These are phyloP conservation scores for Boletus rubescentipes DNA, from an alignment of 768 basidiomycete species.

Conservation along the genomic window DNA sequence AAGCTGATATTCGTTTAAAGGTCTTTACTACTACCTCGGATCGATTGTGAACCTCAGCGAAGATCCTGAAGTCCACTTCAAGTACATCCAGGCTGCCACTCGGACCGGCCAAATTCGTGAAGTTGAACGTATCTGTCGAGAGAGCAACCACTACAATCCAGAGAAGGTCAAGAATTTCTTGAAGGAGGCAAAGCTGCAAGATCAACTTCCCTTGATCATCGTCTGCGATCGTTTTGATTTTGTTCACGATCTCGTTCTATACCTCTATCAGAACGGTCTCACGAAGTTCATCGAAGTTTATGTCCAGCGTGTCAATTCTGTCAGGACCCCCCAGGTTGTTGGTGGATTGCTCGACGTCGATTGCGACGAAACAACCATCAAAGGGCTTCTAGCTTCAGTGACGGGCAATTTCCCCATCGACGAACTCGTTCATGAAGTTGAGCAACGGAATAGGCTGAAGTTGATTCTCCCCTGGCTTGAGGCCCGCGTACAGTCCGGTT, in stretches of 20 bases:
- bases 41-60: slow-evolving; percentile 96
- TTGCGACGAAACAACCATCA: slow-evolving; percentile 95
- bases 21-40: slow-evolving; percentile 97
- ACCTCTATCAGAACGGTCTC: slow-evolving; percentile 96
- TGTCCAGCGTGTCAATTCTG: slow-evolving; percentile 96
- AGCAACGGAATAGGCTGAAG: slow-evolving; percentile 93
- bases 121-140: slow-evolving; percentile 97
- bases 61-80: slow-evolving; percentile 98
- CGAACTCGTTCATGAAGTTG: slow-evolving; percentile 96
- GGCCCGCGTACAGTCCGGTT: slow-evolving; percentile 88
- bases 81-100: slow-evolving; percentile 98
- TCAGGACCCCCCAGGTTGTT: slow-evolving; percentile 94
- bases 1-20: slow-evolving; percentile 33
- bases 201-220: slow-evolving; percentile 98
- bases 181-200: slow-evolving; percentile 94
- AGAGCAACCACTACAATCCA: slow-evolving; percentile 96
- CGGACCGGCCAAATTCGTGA: slow-evolving; percentile 98
- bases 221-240: slow-evolving; percentile 99
- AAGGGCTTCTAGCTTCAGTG: slow-evolving; percentile 88
- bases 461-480: slow-evolving; percentile 98
- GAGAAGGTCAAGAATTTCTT: slow-evolving; percentile 99
- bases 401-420: slow-evolving; percentile 98
- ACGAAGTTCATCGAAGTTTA: slow-evolving; percentile 99
- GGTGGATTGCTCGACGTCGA: slow-evolving; percentile 97
- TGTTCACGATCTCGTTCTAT: slow-evolving; percentile 97